Evolutionary conservation across 345 rosid species (phyloP), one percentile per base, ranked within the genome.

Genomic region (Boechera divaricarpa): DNA sequence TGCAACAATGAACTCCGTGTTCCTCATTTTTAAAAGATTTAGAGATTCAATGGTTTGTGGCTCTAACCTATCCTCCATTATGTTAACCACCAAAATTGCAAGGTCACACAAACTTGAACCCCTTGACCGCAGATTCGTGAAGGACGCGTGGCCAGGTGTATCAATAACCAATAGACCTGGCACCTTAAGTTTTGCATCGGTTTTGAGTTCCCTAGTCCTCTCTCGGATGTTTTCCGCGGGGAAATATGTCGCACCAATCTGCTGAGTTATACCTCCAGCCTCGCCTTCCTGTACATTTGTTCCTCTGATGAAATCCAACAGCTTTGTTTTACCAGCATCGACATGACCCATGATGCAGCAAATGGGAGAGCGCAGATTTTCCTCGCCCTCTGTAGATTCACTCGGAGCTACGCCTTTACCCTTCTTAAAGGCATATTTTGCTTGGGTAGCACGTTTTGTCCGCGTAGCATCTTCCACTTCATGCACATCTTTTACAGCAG

Each of bases 301-400:
- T 57, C 98, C 98, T 73, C 98, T 90, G 56, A 95, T 95, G 81
- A 91, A 92, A 84, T 95, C 99, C 80, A 94, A 81, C 56, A 94
- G 85, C 87, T 92, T 94, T 29, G 98, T 94, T 84, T 95, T 95
- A 66, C 99, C 99, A 73, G 97, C 88, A 83, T 95, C 99, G 39
- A 95, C 99, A 73, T 95, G 98, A 48, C 98, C 98, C 98, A 92
- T 90, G 66, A 92, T 92, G 82, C 98, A 94, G 80, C 98, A 94
- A 77, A 94, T 94, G 38, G 96, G 96, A 55, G 98, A 92, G 2
- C 98, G 93, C 35, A 94, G 96, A 74, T 85, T 73, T 64, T 82
- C 88, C 73, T 81, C 92, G 36, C 73, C 84, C 81, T 83, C 77
- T 74, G 82, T 76, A 73, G 82, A 56, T 69, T 75, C 70, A 69